Percentiles rank a stretch among this genome's conserved stretches.
These are phyloP conservation scores for Salix brachista DNA, from an alignment of 345 rosid genomes.

Conservation along the genomic window DNA sequence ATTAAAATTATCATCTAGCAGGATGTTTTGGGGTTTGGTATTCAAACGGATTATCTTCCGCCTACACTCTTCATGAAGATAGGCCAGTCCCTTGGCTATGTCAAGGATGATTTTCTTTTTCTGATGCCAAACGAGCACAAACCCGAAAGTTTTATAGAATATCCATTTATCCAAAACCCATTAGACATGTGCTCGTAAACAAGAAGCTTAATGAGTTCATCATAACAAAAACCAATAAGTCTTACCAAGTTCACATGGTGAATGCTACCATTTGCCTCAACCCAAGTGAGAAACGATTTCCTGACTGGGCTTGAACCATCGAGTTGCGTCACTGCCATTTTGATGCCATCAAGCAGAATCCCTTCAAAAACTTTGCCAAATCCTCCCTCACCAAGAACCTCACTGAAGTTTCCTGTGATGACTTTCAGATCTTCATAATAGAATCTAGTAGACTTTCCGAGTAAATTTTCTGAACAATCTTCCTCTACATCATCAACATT, in stretches of 20 bases:
- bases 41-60: slow-evolving; percentile 18
- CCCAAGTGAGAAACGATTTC: slow-evolving; percentile 10
- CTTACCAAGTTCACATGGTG: slow-evolving; percentile 17
- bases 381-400: slow-evolving; percentile 11
- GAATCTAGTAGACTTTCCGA: slow-evolving; percentile 3
- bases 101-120: slow-evolving; percentile 3
- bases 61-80: slow-evolving; percentile 24
- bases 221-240: slow-evolving; percentile 19
- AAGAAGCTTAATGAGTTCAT: slow-evolving; percentile 4
- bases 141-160: neutral
- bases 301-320: neutral
- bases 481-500: neutral
- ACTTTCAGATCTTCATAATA: neutral
- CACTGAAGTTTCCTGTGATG: slow-evolving; percentile 4
- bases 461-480: neutral
- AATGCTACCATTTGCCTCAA: slow-evolving; percentile 8
- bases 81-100: slow-evolving; percentile 15
- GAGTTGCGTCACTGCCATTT: slow-evolving; percentile 14
- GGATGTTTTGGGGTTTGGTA: slow-evolving; percentile 9
- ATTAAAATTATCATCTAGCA: slow-evolving; percentile 7
- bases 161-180: slow-evolving; percentile 16
- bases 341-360: neutral
- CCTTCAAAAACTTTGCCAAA: slow-evolving; percentile 19
- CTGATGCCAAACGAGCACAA: slow-evolving; percentile 9
- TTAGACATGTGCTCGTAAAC: slow-evolving; percentile 13